Conservation (phyloP, 2,329 filamentous ascomycete genomes). For the Ophiostoma himal-ulmi region DNA sequence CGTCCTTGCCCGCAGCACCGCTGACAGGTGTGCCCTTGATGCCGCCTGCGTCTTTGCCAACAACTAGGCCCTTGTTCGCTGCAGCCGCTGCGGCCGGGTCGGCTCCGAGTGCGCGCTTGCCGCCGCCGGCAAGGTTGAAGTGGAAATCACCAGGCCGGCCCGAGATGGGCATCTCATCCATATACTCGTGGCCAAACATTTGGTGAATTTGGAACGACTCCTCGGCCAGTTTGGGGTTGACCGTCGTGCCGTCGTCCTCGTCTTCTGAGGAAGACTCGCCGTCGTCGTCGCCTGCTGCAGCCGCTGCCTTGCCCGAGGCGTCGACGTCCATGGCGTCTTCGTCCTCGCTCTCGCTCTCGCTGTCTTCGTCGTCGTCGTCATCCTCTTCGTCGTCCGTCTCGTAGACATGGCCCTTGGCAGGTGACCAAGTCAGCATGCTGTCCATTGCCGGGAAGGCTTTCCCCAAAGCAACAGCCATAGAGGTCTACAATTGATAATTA, state of each 20-base stretch:
- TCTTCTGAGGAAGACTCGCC: slow-evolving; percentile 19
- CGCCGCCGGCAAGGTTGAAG: slow-evolving; percentile 55
- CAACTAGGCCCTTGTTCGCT: slow-evolving; percentile 24
- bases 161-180: slow-evolving; percentile 63
- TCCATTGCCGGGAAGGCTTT: slow-evolving; percentile 48
- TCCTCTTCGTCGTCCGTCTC: slow-evolving; percentile 30
- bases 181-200: slow-evolving; percentile 57
- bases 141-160: slow-evolving; percentile 61
- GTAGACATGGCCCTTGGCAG: slow-evolving; percentile 50
- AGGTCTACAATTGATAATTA: slow-evolving; percentile 32
- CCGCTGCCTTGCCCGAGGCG: slow-evolving; percentile 27
- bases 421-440: slow-evolving; percentile 49
- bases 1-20: slow-evolving; percentile 38
- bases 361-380: slow-evolving; percentile 13
- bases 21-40: slow-evolving; percentile 35
- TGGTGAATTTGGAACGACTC: slow-evolving; percentile 54
- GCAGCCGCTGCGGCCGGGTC: slow-evolving; percentile 26
- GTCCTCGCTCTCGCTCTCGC: slow-evolving; percentile 14
- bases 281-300: slow-evolving; percentile 32
- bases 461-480: slow-evolving; percentile 50
- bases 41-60: background rate
- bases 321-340: slow-evolving; percentile 8
- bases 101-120: slow-evolving; percentile 33
- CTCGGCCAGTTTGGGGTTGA: slow-evolving; percentile 47
- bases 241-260: slow-evolving; percentile 27